Conservation (phyloP, 2,329 filamentous ascomycete species). For the Orbilia oligospora region DNA sequence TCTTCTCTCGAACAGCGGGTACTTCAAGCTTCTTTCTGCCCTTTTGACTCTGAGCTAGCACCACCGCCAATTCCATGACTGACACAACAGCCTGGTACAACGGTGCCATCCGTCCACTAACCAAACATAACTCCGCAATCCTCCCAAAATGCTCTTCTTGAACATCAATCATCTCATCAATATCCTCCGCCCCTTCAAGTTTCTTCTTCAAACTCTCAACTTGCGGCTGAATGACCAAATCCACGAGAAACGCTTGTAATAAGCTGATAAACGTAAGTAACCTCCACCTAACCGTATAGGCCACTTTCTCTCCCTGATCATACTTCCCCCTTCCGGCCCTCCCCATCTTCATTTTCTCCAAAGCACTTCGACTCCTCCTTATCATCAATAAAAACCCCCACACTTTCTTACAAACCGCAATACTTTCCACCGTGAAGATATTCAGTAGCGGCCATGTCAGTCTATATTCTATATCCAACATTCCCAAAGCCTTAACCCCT, state of each 20-base stretch:
- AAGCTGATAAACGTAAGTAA: slow-evolving; percentile 54
- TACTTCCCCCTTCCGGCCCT: slow-evolving; percentile 25
- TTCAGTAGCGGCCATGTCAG: slow-evolving; percentile 44
- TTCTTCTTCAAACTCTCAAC: slow-evolving; percentile 38
- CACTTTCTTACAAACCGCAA: slow-evolving; percentile 44
- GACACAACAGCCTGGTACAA: slow-evolving; percentile 50
- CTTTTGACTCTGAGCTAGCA: slow-evolving; percentile 18
- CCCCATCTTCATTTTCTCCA: slow-evolving; percentile 49
- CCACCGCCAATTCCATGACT: slow-evolving; percentile 45
- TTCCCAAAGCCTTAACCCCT: slow-evolving; percentile 45
- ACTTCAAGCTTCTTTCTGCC: slow-evolving; percentile 11
- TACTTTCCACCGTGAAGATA: slow-evolving; percentile 41
- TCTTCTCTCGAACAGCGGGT: slow-evolving; percentile 17
- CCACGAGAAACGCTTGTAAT: slow-evolving; percentile 50
- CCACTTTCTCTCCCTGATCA: slow-evolving; percentile 26
- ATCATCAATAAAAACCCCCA: slow-evolving; percentile 58
- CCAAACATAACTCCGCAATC: slow-evolving; percentile 52
- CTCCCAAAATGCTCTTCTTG: slow-evolving; percentile 53
- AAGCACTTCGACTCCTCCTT: slow-evolving; percentile 31
- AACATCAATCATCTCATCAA: slow-evolving; percentile 58
- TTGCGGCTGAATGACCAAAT: slow-evolving; percentile 53
- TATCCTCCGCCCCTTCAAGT: slow-evolving; percentile 45
- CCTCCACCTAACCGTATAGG: slow-evolving; percentile 46
- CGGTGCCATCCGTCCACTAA: slow-evolving; percentile 53
- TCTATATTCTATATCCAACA: slow-evolving; percentile 51